Evolutionary conservation across 2,329 filamentous ascomycete genomes (phyloP).

Genomic region (Graphilbum ipis-grandicollis): DNA sequence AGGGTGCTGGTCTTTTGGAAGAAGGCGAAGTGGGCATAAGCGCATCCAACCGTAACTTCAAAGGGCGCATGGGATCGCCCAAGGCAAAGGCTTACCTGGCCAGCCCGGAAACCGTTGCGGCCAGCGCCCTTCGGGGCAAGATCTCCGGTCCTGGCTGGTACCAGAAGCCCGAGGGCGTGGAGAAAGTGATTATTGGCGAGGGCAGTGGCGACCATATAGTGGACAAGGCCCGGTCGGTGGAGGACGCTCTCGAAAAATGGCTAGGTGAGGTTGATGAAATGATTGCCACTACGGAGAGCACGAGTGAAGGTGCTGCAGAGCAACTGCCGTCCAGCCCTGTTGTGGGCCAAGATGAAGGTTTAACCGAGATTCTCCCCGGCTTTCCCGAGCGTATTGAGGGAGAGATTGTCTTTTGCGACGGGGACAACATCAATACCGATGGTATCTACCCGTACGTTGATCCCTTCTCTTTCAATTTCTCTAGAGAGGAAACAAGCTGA

Average conservation of each 20-base stretch:
- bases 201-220: conserved; percentile 9
- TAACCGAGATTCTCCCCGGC: conserved; percentile 62
- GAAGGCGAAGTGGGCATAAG: conserved; percentile 74
- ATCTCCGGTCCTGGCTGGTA: conserved; percentile 70
- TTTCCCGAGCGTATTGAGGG: conserved; percentile 73
- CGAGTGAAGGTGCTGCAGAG: neutral
- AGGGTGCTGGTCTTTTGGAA: conserved; percentile 71
- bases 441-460: conserved; percentile 90
- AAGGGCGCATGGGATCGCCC: conserved; percentile 71
- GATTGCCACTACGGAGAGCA: conserved; percentile 26
- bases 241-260: conserved; percentile 55
- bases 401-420: conserved; percentile 77
- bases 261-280: conserved; percentile 50
- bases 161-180: conserved; percentile 24
- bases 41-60: conserved; percentile 78
- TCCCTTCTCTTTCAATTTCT: neutral
- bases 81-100: conserved; percentile 57
- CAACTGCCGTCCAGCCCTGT: conserved; percentile 17
- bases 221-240: conserved; percentile 21
- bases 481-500: neutral
- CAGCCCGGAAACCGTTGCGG: conserved; percentile 81
- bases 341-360: conserved; percentile 18
- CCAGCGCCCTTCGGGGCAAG: conserved; percentile 58
- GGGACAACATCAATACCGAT: conserved; percentile 75
- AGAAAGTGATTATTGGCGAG: conserved; percentile 17